These are phyloP conservation scores for Dothistroma septosporum DNA, from an alignment of 2,329 filamentous ascomycete genomes.

Conservation along the genomic window DNA sequence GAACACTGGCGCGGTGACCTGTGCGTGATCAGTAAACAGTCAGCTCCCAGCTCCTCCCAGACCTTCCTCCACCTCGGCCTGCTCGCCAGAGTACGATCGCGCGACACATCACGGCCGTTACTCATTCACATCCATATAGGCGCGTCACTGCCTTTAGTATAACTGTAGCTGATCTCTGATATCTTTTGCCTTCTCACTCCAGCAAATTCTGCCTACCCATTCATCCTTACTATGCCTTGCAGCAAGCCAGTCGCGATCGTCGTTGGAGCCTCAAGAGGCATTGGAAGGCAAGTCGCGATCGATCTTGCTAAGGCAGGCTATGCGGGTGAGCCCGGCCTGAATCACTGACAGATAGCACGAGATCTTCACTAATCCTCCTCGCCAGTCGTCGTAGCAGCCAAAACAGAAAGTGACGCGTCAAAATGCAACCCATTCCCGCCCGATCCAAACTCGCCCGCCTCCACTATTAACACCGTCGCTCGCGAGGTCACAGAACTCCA, in stretches of 20 bases:
- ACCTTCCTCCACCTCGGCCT: background rate
- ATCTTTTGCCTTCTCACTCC: background rate
- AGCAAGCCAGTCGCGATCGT: constrained; percentile 28
- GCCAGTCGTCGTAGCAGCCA: constrained; percentile 71
- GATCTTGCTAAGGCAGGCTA: constrained; percentile 70
- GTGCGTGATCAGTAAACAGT: background rate
- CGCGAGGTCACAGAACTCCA: constrained; percentile 62
- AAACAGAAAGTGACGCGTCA: constrained; percentile 63
- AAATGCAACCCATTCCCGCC: constrained; percentile 62
- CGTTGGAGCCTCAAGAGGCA: constrained; percentile 53
- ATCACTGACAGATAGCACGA: background rate
- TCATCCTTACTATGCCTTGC: background rate
- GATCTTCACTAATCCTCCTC: background rate
- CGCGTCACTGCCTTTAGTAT: background rate
- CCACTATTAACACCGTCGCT: constrained; percentile 75
- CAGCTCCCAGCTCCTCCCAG: background rate
- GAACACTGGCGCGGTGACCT: background rate
- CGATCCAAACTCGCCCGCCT: constrained; percentile 67
- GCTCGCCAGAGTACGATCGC: background rate
- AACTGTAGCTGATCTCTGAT: background rate
- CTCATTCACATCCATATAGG: background rate
- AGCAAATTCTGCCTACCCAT: background rate
- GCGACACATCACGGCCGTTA: background rate
- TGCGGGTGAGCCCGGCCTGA: constrained; percentile 49
- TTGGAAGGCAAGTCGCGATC: constrained; percentile 75